Base-by-base conservation (phyloP, 129 eudicot genomes). In the Flaveria trinervia region DNA sequence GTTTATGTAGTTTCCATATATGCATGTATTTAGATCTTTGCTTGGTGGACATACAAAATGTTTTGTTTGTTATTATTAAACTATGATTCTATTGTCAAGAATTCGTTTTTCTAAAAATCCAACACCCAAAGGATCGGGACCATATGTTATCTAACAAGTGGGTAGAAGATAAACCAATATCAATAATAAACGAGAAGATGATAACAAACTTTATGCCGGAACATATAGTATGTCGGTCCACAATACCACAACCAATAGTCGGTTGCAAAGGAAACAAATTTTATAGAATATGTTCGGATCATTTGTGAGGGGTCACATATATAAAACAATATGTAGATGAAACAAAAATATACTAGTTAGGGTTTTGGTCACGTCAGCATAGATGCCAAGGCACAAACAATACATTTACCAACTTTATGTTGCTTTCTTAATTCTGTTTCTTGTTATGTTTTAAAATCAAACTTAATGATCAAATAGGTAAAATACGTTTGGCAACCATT, bases 301-400 rank as follows among this genome's bases (percentile, higher is more conserved):
- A 8, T 57, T 57, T 22, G 65, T 20, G 26, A 56, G 33, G 22
- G 65, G 64, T 57, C 22, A 22, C 12, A 56, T 57, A 18, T 56
- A 56, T 18, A 56, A 15, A 56, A 56, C 64, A 56, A 20, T 56
- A 56, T 18, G 64, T 15, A 56, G 9, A 20, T 56, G 25, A 56
- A 56, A 56, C 30, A 56, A 56, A 20, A 56, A 56, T 56, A 30
- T 18, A 56, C 13, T 4, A 17, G 12, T 56, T 7, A 8, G 14
- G 30, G 33, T 57, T 22, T 57, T 57, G 25, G 65, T 57, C 65
- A 57, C 65, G 22, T n/a, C 11, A 57, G 65, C 30, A 57, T 57
- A 57, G 22, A 57, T 57, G 65, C 65, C 9, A 57, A 57, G 20
- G 33, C 65, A 57, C 65, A 57, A 57, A 57, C 30, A 57, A 9